These are phyloP conservation scores for Excoecaria agallocha DNA, from an alignment of 345 rosid species.

Conservation along the genomic window DNA sequence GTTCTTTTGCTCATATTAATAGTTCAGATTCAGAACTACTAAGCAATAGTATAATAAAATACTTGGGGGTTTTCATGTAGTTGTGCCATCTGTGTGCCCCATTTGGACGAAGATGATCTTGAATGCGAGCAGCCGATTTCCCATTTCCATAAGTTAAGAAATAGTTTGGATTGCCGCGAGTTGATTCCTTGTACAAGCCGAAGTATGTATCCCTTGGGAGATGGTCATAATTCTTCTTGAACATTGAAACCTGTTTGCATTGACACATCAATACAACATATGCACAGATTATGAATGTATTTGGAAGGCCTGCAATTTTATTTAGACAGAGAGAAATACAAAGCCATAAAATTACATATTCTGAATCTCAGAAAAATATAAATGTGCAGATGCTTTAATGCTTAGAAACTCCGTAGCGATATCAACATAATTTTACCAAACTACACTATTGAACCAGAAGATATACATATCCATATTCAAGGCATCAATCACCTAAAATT, in stretches of 20 bases:
- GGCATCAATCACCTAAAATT: neutral
- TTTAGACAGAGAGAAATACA: neutral
- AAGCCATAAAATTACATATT: neutral
- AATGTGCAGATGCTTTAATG: neutral
- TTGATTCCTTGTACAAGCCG: constrained; percentile 75
- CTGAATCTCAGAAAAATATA: neutral
- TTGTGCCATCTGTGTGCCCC: constrained; percentile 99
- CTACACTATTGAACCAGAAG: neutral
- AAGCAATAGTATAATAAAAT: constrained; percentile 20
- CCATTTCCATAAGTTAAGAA: constrained; percentile 96
- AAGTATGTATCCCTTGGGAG: constrained; percentile 81
- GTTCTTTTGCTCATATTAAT: neutral
- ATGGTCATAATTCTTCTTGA: constrained; percentile 95
- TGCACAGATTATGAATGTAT: neutral
- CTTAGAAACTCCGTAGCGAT: neutral
- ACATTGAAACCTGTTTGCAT: constrained; percentile 69
- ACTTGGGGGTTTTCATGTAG: constrained; percentile 80
- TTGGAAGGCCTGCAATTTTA: neutral
- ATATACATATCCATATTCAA: neutral
- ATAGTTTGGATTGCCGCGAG: constrained; percentile 89
- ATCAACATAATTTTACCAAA: neutral
- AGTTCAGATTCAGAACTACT: neutral
- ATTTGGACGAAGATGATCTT: constrained; percentile 90
- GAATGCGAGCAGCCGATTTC: constrained; percentile 93
- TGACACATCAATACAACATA: constrained; percentile 1